Percentiles rank a stretch among this genome's conserved stretches.
These are phyloP conservation scores for Diaporthe sp. DNA, from an alignment of 2,329 filamentous ascomycete genomes.

Conservation along the genomic window DNA sequence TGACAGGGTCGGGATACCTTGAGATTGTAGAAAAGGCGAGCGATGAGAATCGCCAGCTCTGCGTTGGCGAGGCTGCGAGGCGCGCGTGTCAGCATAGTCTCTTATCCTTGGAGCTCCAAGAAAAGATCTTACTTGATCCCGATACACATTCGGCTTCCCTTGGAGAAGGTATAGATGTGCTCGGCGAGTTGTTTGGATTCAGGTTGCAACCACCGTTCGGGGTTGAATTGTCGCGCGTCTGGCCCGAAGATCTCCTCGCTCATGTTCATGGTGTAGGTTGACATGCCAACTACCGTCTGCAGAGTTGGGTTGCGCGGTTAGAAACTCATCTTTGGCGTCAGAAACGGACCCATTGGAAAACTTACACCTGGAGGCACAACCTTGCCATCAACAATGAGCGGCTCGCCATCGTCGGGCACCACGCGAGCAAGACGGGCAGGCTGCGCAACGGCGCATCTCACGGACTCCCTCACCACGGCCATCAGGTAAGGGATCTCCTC, in stretches of 20 bases:
- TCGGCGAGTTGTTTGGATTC: neutral
- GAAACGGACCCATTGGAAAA: too few relatives aligned
- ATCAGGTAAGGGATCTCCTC: conserved; percentile 3
- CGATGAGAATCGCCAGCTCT: neutral
- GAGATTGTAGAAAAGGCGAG: neutral
- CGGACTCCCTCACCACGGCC: conserved; percentile 3
- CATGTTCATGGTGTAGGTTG: neutral
- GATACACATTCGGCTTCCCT: neutral
- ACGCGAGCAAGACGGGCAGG: neutral
- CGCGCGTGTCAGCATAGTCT: neutral
- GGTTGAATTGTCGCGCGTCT: neutral
- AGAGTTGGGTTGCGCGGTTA: too few relatives aligned
- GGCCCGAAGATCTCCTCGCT: neutral
- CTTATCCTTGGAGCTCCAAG: neutral
- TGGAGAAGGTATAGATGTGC: neutral
- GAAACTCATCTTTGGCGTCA: too few relatives aligned
- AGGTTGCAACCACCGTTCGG: neutral
- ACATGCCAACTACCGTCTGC: neutral
- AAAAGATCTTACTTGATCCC: neutral
- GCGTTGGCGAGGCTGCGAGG: neutral
- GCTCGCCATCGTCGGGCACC: neutral
- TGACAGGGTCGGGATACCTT: neutral
- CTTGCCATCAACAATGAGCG: neutral
- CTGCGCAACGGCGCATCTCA: neutral
- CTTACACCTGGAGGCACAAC: neutral